Base-by-base conservation (phyloP, 495 filamentous ascomycete genomes). In the Lophiotrema nucula region DNA sequence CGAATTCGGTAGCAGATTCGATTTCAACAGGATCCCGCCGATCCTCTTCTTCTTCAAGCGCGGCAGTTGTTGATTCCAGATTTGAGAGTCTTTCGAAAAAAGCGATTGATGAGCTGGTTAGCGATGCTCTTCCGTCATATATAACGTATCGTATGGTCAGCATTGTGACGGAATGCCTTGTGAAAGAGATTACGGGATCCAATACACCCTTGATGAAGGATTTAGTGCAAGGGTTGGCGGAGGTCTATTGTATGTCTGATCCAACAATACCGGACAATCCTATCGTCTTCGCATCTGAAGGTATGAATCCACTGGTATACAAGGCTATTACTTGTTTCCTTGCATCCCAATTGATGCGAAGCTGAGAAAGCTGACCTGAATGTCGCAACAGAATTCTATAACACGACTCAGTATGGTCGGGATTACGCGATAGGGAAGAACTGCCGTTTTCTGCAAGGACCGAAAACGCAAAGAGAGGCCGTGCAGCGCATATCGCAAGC, bases 381-480 rank as follows among this genome's bases (percentile, higher is more conserved):
- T 55, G 31, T 33, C 53, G 35, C 16, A 33, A 3, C 31, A 70
- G 69, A 71, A 45, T 87, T 86, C 67, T 77, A 84, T 62, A 73
- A 76, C 35, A 82, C 80, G 8, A 84, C 84, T 5, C 81, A 85
- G 63, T 87, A 87, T 60, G 81, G 81, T 4, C 72, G 74, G 51
- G 73, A 76, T 10, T 82, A 85, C 61, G 75, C 75, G 11, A 70
- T 85, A 23, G 83, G 83, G 4, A 75, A 77, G 8, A 86, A 86
- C 64, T 85, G 83, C 53, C 77, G 83, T 18, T 85, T 86, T 52
- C 72, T 87, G 4, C 83, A 85, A 66, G 83, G 83, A 3, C 83
- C 81, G 1, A 79, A 78, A 60, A 81, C 83, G 1, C 73, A 78
- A 52, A 68, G 61, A 19, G 62, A 60, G 18, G 78, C 81, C 35